Percentiles rank a stretch among this genome's conserved stretches.
Evolutionary conservation across 2,329 filamentous ascomycete species (phyloP).

Genomic region (Venturia asperata): DNA sequence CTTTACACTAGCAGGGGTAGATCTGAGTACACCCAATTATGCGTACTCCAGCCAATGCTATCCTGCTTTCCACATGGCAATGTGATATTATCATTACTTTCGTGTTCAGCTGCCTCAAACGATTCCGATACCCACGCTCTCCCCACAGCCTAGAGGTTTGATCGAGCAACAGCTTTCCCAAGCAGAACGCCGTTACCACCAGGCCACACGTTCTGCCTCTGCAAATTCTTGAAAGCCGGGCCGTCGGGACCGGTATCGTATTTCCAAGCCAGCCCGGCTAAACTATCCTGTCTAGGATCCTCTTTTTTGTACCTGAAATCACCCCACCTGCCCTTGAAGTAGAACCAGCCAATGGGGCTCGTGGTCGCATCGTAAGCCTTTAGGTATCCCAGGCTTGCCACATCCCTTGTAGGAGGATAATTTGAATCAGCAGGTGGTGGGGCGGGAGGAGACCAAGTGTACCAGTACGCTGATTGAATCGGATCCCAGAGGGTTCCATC

Average conservation of each 20-base stretch:
- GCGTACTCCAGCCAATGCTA: neutral
- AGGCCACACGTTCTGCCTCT: constrained; percentile 49
- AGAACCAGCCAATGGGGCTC: constrained; percentile 48
- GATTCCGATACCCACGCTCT: neutral
- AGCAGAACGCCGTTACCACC: constrained; percentile 21
- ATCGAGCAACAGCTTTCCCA: neutral
- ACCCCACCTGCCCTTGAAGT: constrained; percentile 55
- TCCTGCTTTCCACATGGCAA: neutral
- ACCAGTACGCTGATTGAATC: constrained; percentile 47
- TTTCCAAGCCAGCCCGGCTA: constrained; percentile 39
- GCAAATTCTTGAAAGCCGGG: constrained; percentile 47
- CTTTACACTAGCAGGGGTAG: too few relatives aligned
- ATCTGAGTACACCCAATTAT: too few relatives aligned
- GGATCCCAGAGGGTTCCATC: constrained; percentile 56
- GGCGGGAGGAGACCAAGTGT: constrained; percentile 41
- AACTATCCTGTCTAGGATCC: constrained; percentile 42
- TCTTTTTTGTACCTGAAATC: constrained; percentile 52
- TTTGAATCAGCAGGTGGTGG: neutral
- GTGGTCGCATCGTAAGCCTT: constrained; percentile 39
- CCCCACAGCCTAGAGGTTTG: neutral
- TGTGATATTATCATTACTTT: neutral
- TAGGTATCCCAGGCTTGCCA: constrained; percentile 34
- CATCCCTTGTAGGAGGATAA: neutral
- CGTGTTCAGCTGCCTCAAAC: neutral
- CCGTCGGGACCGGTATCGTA: constrained; percentile 55